Conservation (phyloP, 768 basidiomycete genomes). For the Naganishia antarctica region DNA sequence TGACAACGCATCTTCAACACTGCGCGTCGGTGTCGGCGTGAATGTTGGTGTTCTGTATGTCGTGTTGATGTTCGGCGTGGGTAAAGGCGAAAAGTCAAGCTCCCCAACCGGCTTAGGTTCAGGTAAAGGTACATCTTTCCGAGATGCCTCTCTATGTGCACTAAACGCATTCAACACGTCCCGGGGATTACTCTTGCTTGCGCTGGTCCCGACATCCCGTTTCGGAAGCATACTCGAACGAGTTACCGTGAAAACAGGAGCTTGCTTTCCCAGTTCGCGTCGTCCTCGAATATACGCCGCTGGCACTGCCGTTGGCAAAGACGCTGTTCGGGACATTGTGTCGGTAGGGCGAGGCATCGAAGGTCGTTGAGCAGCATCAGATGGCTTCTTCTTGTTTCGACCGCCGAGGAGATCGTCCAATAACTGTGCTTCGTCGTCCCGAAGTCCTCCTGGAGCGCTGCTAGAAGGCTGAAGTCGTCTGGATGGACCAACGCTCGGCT, state of each 20-base stretch:
- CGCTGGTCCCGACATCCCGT: not conserved
- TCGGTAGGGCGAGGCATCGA: not conserved
- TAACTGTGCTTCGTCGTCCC: not conserved
- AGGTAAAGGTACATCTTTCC: not conserved
- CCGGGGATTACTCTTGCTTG: not conserved
- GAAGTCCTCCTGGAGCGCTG: conserved; percentile 4
- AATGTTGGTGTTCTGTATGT: not conserved
- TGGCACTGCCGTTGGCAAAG: not conserved
- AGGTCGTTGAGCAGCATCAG: not conserved
- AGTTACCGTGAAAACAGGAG: not conserved
- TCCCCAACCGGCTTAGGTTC: conserved; percentile 7
- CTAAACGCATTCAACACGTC: conserved; percentile 8
- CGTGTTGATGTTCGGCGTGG: not conserved
- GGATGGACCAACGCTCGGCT: not conserved
- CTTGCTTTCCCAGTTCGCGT: conserved; percentile 5
- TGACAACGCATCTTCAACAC: not conserved
- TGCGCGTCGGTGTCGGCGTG: not conserved
- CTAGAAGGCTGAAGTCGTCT: conserved; percentile 4
- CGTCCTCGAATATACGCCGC: not conserved
- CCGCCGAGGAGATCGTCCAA: conserved; percentile 5
- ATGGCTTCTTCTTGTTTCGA: conserved; percentile 1
- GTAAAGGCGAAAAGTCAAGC: conserved; percentile 2
- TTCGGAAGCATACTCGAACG: conserved; percentile 5
- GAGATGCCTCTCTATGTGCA: conserved; percentile 1
- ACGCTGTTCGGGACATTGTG: not conserved